Conservation (phyloP, 73 alveolate species). For the Urostyla sp. region DNA sequence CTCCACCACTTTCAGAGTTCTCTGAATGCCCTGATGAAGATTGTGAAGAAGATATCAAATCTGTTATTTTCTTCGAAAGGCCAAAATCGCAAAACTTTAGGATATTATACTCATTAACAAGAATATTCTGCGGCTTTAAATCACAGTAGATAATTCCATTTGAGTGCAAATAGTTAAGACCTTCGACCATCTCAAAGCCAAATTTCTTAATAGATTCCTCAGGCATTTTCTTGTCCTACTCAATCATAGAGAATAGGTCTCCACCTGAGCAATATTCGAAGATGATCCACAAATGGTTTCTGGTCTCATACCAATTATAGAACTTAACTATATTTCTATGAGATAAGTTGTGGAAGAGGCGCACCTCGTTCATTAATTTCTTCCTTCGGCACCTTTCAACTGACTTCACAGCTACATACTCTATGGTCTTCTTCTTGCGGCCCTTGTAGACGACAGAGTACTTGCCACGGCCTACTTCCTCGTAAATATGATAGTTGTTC, state of each 20-base stretch:
- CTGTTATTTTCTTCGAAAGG: constrained; percentile 69
- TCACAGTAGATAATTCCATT: constrained; percentile 94
- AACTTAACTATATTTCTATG: constrained; percentile 78
- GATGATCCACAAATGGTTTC: constrained; percentile 91
- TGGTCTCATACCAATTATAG: constrained; percentile 88
- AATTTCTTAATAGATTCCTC: constrained; percentile 75
- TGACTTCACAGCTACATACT: constrained; percentile 91
- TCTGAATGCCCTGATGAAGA: not conserved
- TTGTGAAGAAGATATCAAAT: constrained; percentile 7
- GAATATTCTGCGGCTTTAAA: constrained; percentile 95
- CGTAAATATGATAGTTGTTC: constrained; percentile 93
- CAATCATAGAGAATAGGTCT: constrained; percentile 74
- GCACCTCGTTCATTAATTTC: constrained; percentile 73
- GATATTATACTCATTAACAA: constrained; percentile 93
- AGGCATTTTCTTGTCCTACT: constrained; percentile 77
- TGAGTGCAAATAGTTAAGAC: constrained; percentile 73
- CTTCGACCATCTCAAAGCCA: constrained; percentile 67
- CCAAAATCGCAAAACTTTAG: constrained; percentile 95
- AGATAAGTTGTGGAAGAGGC: constrained; percentile 59
- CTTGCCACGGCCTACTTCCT: constrained; percentile 91
- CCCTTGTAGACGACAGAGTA: constrained; percentile 95
- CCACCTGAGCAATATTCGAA: constrained; percentile 95
- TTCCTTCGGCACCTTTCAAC: constrained; percentile 84
- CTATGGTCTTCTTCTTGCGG: constrained; percentile 88
- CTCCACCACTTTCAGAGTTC: constrained; percentile 2